phyloP scores from a whole-genome alignment of 148 eudicot genomes.

The Limonium bicolor region DNA sequence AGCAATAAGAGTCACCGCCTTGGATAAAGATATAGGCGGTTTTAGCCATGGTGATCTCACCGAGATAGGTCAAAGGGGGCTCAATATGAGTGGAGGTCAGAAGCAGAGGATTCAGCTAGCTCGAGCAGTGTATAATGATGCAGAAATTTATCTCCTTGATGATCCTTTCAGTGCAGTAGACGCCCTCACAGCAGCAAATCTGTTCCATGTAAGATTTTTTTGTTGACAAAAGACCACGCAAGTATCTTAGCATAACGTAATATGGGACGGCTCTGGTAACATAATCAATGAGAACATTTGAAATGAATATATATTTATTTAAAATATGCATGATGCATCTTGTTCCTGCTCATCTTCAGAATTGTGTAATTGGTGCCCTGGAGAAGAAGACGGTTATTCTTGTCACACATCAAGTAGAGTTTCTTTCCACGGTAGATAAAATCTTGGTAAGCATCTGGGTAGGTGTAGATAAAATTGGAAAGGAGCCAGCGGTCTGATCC shows the following conservation, averaged over 20 bases:
- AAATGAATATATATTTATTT: no score
- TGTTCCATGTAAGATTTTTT: conserved; percentile 10
- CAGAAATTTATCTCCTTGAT: conserved; percentile 43
- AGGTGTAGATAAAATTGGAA: no score
- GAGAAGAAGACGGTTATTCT: conserved; percentile 34
- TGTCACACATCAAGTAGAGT: conserved; percentile 68
- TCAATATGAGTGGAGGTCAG: conserved; percentile 54
- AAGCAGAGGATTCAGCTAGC: conserved; percentile 55
- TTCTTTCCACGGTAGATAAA: conserved; percentile 34
- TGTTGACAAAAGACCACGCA: no score
- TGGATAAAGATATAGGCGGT: conserved; percentile 39
- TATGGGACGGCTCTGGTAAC: no score
- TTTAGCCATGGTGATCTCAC: conserved; percentile 40
- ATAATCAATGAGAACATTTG: neutral
- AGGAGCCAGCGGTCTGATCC: no score
- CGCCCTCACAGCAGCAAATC: conserved; percentile 12
- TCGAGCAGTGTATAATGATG: conserved; percentile 41
- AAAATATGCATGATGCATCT: neutral
- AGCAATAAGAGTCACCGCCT: conserved; percentile 37
- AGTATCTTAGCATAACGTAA: no score
- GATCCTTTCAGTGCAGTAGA: conserved; percentile 39
- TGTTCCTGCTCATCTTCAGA: conserved; percentile 19
- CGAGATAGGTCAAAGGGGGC: conserved; percentile 49
- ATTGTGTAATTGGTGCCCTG: conserved; percentile 42
- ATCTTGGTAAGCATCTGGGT: conserved; percentile 45